Evolutionary conservation across 352 stramenopile species (phyloP).

Genomic region (Phytophthora litchii): DNA sequence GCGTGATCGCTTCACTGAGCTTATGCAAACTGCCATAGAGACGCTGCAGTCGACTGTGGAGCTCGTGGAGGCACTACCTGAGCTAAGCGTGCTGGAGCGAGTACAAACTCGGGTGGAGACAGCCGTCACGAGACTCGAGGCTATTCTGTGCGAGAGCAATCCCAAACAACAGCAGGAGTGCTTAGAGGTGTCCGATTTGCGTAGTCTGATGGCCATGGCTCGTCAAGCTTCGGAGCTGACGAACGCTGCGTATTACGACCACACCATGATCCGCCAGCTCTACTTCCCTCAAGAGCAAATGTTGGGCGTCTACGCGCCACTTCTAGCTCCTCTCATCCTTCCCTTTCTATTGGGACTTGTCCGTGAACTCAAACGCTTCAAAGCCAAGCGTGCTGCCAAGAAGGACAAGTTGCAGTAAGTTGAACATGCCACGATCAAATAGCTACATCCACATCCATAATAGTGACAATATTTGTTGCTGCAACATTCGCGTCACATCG

Average conservation of each 20-base stretch:
- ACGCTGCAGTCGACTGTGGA: conserved; percentile 76
- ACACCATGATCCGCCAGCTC: conserved; percentile 75
- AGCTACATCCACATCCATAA: not conserved
- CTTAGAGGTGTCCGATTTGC: conserved; percentile 28
- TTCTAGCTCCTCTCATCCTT: conserved; percentile 65
- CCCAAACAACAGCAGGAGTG: conserved; percentile 14
- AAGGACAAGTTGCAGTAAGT: conserved; percentile 29
- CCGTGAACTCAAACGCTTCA: conserved; percentile 57
- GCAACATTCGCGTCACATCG: too few relatives aligned
- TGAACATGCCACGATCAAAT: not conserved
- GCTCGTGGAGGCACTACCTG: conserved; percentile 69
- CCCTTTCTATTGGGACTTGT: conserved; percentile 63
- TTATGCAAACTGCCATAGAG: conserved; percentile 62
- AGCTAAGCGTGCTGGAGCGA: conserved; percentile 75
- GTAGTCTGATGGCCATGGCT: conserved; percentile 39
- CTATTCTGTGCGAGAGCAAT: conserved; percentile 46
- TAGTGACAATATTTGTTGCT: too few relatives aligned
- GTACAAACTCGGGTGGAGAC: conserved; percentile 61
- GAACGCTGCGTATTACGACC: conserved; percentile 67
- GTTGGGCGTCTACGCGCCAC: conserved; percentile 64
- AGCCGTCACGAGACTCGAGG: conserved; percentile 56
- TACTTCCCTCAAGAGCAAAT: conserved; percentile 79
- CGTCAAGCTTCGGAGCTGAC: conserved; percentile 55
- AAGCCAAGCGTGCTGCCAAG: conserved; percentile 43
- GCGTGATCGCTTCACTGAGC: conserved; percentile 50